Percentiles rank a stretch among this genome's conserved stretches.
Conservation (phyloP, 2,329 filamentous ascomycete genomes). For the Trichophaea hybrida region DNA sequence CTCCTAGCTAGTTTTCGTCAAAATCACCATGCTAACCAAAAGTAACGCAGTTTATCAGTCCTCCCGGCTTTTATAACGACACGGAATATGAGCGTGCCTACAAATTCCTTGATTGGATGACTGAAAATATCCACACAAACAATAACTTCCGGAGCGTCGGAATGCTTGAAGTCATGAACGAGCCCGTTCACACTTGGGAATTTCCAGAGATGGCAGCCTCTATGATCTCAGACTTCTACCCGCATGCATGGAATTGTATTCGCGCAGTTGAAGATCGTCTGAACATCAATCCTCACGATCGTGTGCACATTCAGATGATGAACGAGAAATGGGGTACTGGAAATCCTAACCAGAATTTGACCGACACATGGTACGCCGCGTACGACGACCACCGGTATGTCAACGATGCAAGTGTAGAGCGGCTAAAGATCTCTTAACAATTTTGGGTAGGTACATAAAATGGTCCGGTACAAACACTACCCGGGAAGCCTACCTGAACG, state of each 20-base stretch:
- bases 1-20: not conserved
- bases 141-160: slow-evolving; percentile 20
- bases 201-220: slow-evolving; percentile 38
- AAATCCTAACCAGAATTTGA: slow-evolving; percentile 37
- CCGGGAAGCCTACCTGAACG: slow-evolving; percentile 38
- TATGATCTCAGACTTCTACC: slow-evolving; percentile 37
- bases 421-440: not conserved
- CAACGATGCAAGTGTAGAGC: too few relatives aligned
- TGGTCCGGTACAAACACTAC: slow-evolving; percentile 36
- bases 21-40: not conserved
- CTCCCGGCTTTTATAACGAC: slow-evolving; percentile 42
- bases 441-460: slow-evolving; percentile 33
- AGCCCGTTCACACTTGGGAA: slow-evolving; percentile 37
- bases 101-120: slow-evolving; percentile 43
- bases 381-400: slow-evolving; percentile 46
- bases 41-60: slow-evolving; percentile 28
- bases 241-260: slow-evolving; percentile 36
- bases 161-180: slow-evolving; percentile 32
- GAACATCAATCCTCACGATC: slow-evolving; percentile 33
- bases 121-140: slow-evolving; percentile 19
- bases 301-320: slow-evolving; percentile 43
- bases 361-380: slow-evolving; percentile 34
- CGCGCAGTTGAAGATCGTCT: slow-evolving; percentile 37
- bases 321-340: slow-evolving; percentile 43
- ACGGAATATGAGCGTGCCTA: slow-evolving; percentile 43